These are phyloP conservation scores for Fomitopsis serialis DNA, from an alignment of 768 basidiomycete genomes.

Conservation along the genomic window DNA sequence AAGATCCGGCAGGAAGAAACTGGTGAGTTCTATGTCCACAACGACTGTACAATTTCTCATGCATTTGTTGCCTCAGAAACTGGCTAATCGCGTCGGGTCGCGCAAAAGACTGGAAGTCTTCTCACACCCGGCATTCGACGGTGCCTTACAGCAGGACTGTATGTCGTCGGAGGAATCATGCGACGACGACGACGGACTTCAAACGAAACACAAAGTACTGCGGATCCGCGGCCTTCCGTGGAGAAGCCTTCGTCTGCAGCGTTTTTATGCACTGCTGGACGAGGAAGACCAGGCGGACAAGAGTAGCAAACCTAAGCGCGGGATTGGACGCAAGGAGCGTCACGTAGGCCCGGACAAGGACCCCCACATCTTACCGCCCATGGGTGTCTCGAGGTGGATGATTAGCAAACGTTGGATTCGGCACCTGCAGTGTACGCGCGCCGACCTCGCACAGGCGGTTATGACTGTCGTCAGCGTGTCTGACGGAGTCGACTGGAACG, in stretches of 20 bases:
- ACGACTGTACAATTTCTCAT: neutral
- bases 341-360: conserved; percentile 51
- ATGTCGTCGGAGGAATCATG: conserved; percentile 82
- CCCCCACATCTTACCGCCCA: conserved; percentile 52
- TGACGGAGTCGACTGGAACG: conserved; percentile 44
- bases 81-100: conserved; percentile 56
- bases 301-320: conserved; percentile 46
- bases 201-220: conserved; percentile 28
- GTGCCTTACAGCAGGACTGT: conserved; percentile 66
- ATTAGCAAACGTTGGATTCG: conserved; percentile 62
- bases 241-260: conserved; percentile 61
- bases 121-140: conserved; percentile 62
- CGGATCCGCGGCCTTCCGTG: conserved; percentile 57
- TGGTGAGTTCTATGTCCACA: conserved; percentile 36
- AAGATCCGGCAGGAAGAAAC: conserved; percentile 55
- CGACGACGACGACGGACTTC: conserved; percentile 35
- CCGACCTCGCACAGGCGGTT: conserved; percentile 41
- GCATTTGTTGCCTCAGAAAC: conserved; percentile 46
- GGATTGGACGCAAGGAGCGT: conserved; percentile 51
- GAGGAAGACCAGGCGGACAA: conserved; percentile 45
- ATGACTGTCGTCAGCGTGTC: conserved; percentile 41
- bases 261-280: conserved; percentile 59
- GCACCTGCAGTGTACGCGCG: conserved; percentile 33
- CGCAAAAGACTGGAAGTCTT: conserved; percentile 49
- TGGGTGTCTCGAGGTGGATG: conserved; percentile 69